These are phyloP conservation scores for Moesziomyces parantarcticus DNA, from an alignment of 1,284 basidiomycete genomes.

Conservation along the genomic window DNA sequence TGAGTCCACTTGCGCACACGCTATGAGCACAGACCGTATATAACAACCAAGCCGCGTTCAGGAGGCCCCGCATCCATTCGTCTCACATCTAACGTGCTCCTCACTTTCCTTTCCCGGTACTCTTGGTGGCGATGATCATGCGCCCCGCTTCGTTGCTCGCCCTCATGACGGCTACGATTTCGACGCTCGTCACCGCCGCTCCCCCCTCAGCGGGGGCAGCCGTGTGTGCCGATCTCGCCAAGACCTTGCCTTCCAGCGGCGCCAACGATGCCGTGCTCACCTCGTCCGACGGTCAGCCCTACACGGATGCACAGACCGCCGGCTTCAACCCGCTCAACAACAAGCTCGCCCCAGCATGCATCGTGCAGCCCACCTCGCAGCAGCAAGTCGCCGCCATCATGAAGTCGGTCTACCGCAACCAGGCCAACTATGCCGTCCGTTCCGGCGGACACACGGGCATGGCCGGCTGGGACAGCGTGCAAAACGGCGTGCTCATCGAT, in stretches of 20 bases:
- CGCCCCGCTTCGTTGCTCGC: not conserved
- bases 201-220: too few relatives aligned
- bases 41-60: not conserved
- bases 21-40: not conserved
- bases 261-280: conserved; percentile 3
- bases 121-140: not conserved
- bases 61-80: not conserved
- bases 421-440: conserved; percentile 42
- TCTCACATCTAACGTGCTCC: not conserved
- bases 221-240: conserved; percentile 3
- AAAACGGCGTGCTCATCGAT: conserved; percentile 40
- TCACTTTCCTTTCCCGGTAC: not conserved
- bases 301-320: conserved; percentile 4
- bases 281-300: conserved; percentile 8
- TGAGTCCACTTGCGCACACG: too few relatives aligned
- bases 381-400: conserved; percentile 11
- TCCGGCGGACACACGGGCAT: conserved; percentile 52
- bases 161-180: not conserved
- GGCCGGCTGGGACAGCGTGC: conserved; percentile 34
- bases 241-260: not conserved
- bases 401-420: conserved; percentile 11
- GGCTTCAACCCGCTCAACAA: conserved; percentile 41
- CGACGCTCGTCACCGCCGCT: not conserved
- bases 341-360: conserved; percentile 23
- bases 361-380: conserved; percentile 23